Base-by-base conservation (phyloP, 2,329 filamentous ascomycete species). In the Peltaster fructicola region DNA sequence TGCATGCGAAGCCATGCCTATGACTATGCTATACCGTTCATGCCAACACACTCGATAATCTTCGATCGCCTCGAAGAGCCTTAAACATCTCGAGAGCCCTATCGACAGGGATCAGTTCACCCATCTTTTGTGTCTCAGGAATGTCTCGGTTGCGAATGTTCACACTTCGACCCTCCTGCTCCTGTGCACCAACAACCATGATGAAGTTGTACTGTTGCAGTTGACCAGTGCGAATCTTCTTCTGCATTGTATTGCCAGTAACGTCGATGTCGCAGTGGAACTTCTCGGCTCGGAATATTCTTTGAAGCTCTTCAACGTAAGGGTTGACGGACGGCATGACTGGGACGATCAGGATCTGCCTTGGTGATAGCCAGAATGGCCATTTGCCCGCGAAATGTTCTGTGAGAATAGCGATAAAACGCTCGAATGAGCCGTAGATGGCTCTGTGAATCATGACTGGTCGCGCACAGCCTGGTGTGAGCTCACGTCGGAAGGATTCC, bases 381-480 rank as follows among this genome's bases (percentile, higher is more conserved):
- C 79, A 88, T 57, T 82, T 82, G 40, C 79, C 79, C 27, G 65
- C 78, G 47, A 81, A 85, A 53, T 85, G 79, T 60, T 88, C 79
- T 22, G 68, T 78, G 32, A 85, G 61, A 36, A 85, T 81, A 36
- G 69, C 79, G 44, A 78, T 66, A 45, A 70, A 69, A 29, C 65
- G 62, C 46, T 70, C 65, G 48, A 82, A 65, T 51, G 74, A 64
- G 48, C 77, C 74, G 41, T 70, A 64, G 37, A 88, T 78, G 34
- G 79, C 79, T 39, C 79, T 73, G 53, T 88, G 79, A 31, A 88
- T 78, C 68, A 88, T 84, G 48, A 88, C 79, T 10, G 79, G 79
- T 14, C 78, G 69, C 11, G 75, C 72, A 44, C 75, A 82, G 35
- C 79, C 74, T 9, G 68, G 63, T 6, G 70, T 65, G 29, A 77